A percentile compares a stretch with the other conserved stretches of the same genome.
Conservation (phyloP, 768 basidiomycete genomes). For the Termitomyces sp. region DNA sequence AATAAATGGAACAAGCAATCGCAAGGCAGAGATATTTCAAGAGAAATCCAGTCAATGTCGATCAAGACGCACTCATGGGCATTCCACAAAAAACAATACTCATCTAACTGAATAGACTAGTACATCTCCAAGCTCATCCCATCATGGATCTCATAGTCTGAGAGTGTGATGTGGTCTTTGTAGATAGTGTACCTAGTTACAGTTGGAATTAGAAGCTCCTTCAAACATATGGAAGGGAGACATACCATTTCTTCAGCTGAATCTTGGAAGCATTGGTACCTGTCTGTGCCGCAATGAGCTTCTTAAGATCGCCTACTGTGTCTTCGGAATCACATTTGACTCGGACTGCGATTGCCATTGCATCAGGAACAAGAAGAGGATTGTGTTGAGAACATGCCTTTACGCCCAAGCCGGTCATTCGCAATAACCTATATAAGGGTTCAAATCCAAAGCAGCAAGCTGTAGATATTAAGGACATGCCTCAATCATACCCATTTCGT, state of each 20-base stretch:
- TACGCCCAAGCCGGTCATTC: conserved; percentile 91
- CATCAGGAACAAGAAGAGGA: neutral
- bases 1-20: neutral
- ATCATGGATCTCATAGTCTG: conserved; percentile 91
- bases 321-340: conserved; percentile 95
- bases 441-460: neutral
- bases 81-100: neutral
- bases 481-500: conserved; percentile 34
- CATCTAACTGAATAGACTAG: conserved; percentile 23
- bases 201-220: neutral
- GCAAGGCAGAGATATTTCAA: neutral
- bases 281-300: conserved; percentile 93
- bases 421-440: conserved; percentile 67
- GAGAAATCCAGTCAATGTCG: too few species aligned
- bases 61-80: neutral
- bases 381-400: conserved; percentile 50
- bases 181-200: conserved; percentile 79
- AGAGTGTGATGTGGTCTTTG: conserved; percentile 92
- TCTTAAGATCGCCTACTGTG: conserved; percentile 96
- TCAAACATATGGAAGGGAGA: neutral
- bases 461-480: conserved; percentile 19
- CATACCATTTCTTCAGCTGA: conserved; percentile 93
- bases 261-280: conserved; percentile 87
- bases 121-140: conserved; percentile 95
- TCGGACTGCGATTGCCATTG: conserved; percentile 55